A percentile compares a stretch with the other conserved stretches of the same genome.
These are phyloP conservation scores for Fusarium mexicanum DNA, from an alignment of 2,329 filamentous ascomycete species.

Conservation along the genomic window DNA sequence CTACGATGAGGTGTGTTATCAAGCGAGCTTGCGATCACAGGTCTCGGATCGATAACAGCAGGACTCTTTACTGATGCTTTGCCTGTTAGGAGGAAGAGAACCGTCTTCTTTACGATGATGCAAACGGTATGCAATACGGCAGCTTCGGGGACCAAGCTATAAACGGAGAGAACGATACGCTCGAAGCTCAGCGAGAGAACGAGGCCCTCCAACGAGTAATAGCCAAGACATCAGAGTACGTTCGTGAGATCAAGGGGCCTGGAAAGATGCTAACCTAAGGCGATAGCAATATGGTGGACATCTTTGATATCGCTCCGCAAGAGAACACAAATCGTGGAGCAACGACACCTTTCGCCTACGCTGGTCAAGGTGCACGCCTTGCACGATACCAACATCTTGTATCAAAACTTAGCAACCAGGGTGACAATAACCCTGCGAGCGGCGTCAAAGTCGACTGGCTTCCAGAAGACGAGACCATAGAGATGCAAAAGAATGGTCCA, in stretches of 20 bases:
- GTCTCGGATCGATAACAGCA: background rate
- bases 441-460: conserved; percentile 66
- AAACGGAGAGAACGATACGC: conserved; percentile 65
- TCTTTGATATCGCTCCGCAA: conserved; percentile 71
- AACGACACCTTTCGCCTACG: conserved; percentile 56
- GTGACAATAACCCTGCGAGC: conserved; percentile 50
- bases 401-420: conserved; percentile 64
- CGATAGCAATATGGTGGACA: conserved; percentile 71
- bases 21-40: background rate
- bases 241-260: background rate
- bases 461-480: conserved; percentile 60
- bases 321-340: conserved; percentile 51
- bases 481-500: conserved; percentile 53
- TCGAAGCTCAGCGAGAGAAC: conserved; percentile 70
- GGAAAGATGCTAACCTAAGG: conserved; percentile 12
- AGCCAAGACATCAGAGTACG: conserved; percentile 71
- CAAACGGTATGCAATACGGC: conserved; percentile 67
- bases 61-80: conserved; percentile 7
- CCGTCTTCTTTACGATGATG: conserved; percentile 69
- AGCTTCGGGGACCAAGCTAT: conserved; percentile 68
- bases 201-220: conserved; percentile 73
- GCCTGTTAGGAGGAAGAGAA: conserved; percentile 64
- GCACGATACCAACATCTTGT: conserved; percentile 70
- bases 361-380: conserved; percentile 65
- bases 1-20: conserved; percentile 62